Conservation (phyloP, 169 alveolate species). For the Besnoitia besnoiti region DNA sequence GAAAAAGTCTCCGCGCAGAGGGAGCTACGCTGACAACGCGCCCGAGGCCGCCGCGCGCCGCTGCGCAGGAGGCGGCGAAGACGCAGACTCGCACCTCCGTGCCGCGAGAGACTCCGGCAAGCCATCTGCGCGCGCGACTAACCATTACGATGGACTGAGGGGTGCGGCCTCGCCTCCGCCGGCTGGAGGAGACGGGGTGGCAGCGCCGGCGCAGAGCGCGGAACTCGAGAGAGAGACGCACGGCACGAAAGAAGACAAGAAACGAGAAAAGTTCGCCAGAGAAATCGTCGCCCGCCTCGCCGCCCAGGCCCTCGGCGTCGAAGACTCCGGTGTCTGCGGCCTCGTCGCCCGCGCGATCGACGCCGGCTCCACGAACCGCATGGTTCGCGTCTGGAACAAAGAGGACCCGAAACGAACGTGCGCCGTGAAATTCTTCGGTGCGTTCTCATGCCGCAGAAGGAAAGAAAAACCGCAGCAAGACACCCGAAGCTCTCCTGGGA, state of each 20-base stretch:
- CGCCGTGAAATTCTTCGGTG: constrained; percentile 40
- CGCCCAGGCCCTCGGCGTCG: not conserved
- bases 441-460: no score
- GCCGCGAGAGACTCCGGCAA: no score
- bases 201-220: not conserved
- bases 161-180: not conserved
- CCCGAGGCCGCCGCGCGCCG: not conserved
- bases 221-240: not conserved
- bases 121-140: no score
- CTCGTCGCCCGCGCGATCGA: not conserved
- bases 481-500: no score
- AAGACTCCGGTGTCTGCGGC: not conserved
- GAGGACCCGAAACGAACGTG: not conserved
- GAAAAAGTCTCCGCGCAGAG: not conserved
- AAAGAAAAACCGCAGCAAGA: not conserved
- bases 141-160: no score
- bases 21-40: not conserved
- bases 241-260: not conserved
- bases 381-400: constrained; percentile 28
- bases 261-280: not conserved
- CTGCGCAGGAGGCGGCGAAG: not conserved
- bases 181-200: not conserved
- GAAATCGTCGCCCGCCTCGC: not conserved
- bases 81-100: no score
- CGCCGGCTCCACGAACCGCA: not conserved